Conservation (phyloP, 2,329 filamentous ascomycete species). For the Calonectria pauciramosa region DNA sequence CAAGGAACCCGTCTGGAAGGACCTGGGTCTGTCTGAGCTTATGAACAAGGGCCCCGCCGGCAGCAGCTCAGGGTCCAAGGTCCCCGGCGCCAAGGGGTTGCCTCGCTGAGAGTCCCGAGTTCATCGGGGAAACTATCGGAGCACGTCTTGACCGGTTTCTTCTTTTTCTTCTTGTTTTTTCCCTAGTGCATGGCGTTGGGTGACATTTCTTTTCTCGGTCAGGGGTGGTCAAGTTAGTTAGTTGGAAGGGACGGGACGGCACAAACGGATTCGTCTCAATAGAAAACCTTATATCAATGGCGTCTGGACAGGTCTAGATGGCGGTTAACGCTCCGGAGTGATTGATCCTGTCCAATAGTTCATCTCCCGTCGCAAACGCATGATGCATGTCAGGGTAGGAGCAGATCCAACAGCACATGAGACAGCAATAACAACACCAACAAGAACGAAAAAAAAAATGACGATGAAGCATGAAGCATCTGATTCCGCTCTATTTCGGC, state of each 20-base stretch:
- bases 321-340: neutral
- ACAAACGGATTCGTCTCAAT: neutral
- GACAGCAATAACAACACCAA: neutral
- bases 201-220: neutral
- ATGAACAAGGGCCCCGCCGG: slow-evolving; percentile 72
- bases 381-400: neutral
- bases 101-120: slow-evolving; percentile 29
- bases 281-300: slow-evolving; percentile 4
- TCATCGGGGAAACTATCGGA: neutral
- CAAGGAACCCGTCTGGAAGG: slow-evolving; percentile 82
- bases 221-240: neutral
- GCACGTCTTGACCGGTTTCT: neutral
- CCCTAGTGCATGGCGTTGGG: neutral
- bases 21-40: slow-evolving; percentile 79
- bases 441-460: neutral
- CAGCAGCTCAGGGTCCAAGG: slow-evolving; percentile 39
- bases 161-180: neutral
- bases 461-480: slow-evolving; percentile 7
- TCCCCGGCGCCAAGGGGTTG: slow-evolving; percentile 28
- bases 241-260: neutral
- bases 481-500: slow-evolving; percentile 19
- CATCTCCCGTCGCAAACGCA: neutral
- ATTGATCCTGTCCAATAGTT: slow-evolving; percentile 1
- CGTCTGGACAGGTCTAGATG: neutral
- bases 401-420: neutral